phyloP scores from a whole-genome alignment of 805 yeast species.

The Kazachstania taianensis region DNA sequence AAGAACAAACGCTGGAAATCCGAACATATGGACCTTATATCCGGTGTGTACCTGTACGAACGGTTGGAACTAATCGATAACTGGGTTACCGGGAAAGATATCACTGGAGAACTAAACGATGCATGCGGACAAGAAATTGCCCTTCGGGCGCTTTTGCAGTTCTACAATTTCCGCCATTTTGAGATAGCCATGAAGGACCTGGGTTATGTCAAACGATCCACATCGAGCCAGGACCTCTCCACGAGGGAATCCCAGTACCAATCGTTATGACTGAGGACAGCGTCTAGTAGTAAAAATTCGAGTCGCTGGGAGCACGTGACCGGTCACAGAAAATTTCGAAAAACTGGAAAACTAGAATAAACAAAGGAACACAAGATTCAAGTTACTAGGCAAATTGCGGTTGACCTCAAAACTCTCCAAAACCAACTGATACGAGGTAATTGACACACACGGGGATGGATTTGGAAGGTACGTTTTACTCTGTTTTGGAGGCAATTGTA shows the following conservation, averaged over 20 bases:
- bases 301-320: too few species aligned
- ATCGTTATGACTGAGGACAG: too few species aligned
- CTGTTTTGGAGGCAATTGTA: slow-evolving; percentile 18
- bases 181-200: slow-evolving; percentile 40
- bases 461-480: slow-evolving; percentile 13
- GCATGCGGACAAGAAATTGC: slow-evolving; percentile 83
- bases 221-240: slow-evolving; percentile 1
- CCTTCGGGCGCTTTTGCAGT: slow-evolving; percentile 64
- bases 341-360: too few species aligned
- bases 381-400: too few species aligned
- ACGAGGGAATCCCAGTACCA: background rate
- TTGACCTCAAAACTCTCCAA: too few species aligned
- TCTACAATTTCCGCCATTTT: slow-evolving; percentile 57
- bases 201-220: slow-evolving; percentile 35
- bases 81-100: slow-evolving; percentile 80
- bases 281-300: too few species aligned
- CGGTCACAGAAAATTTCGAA: too few species aligned
- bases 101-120: slow-evolving; percentile 62
- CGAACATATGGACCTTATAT: slow-evolving; percentile 84
- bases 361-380: too few species aligned
- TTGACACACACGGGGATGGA: too few species aligned
- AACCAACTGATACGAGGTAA: too few species aligned
- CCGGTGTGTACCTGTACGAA: slow-evolving; percentile 72
- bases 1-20: slow-evolving; percentile 93
- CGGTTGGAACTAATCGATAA: slow-evolving; percentile 65